Conservation (phyloP, 352 stramenopile genomes). For the Globisporangium viniferum region DNA sequence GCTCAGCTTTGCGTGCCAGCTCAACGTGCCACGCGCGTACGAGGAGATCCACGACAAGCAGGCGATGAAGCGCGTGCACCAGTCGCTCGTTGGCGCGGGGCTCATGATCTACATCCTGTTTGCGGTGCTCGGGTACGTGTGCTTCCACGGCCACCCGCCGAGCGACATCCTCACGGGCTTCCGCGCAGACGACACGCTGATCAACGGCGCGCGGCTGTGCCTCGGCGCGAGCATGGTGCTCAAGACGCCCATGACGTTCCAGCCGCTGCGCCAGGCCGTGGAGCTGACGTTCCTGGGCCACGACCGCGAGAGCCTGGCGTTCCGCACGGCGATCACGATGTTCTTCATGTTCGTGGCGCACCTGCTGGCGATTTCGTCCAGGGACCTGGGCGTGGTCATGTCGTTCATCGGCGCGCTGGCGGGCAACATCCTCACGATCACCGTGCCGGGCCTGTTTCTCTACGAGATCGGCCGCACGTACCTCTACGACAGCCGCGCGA, state of each 20-base stretch:
- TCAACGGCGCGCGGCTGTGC: conserved; percentile 74
- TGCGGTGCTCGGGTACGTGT: conserved; percentile 68
- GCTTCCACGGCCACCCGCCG: conserved; percentile 78
- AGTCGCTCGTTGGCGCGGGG: conserved; percentile 51
- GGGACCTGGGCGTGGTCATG: conserved; percentile 70
- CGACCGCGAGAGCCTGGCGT: conserved; percentile 64
- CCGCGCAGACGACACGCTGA: conserved; percentile 54
- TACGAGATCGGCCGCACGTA: conserved; percentile 66
- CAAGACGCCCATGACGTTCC: conserved; percentile 86
- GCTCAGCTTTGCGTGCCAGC: conserved; percentile 76
- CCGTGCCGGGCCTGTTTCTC: conserved; percentile 68
- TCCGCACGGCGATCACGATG: conserved; percentile 63
- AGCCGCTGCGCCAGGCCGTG: conserved; percentile 73
- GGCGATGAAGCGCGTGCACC: conserved; percentile 64
- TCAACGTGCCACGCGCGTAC: conserved; percentile 81
- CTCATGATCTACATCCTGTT: conserved; percentile 64
- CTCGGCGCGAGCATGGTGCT: conserved; percentile 74
- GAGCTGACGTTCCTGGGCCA: conserved; percentile 72
- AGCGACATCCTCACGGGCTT: conserved; percentile 84
- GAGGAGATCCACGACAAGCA: conserved; percentile 72
- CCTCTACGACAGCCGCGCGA: conserved; percentile 36
- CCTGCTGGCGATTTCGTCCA: conserved; percentile 56
- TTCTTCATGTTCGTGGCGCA: conserved; percentile 67
- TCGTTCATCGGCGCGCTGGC: conserved; percentile 71
- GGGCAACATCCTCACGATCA: conserved; percentile 70